Evolutionary conservation across 2,329 filamentous ascomycete genomes (phyloP), one percentile per base, ranked within the genome.

Genomic region (Colletotrichum cuscutae): DNA sequence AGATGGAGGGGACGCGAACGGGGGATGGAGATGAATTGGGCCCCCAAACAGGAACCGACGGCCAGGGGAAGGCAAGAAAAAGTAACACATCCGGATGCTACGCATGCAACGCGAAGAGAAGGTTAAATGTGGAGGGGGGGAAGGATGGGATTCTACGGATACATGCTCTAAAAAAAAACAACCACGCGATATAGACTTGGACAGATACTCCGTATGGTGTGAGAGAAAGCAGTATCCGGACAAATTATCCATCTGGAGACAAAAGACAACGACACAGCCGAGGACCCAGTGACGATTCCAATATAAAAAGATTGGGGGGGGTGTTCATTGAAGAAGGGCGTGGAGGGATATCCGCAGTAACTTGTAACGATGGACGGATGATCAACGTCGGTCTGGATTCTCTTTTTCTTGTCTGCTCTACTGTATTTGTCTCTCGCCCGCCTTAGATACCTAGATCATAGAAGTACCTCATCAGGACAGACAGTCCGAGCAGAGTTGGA

Each of bases 21-120:
- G 64, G 57, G 68, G 52, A 72, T 68, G 65, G 53, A 57, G 42
- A 69, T 53, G 69, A 68, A 63, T 64, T 69, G 46, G 58, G 58
- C 69, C 65, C 58, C 69, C 65, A 72, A 72, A 53, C 52, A 65
- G 65, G 64, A 68, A 46, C 49, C 52, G 53, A 64, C 22, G 15
- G 12, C 53, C 65, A 59, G 37, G 59, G 65, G 30, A 59, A 59
- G 3, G 53, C 30, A 62, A 68, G 42, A 60, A 54, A 68, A 49
- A 52, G 57, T 57, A 53, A 54, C 30, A 53, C 28, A 42, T 32
- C 24, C 28, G 28, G 42, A 35, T 26, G 49, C 42, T 24, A n/a
- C 35, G 15, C 35, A 49, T 46, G 42, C 54, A 58, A 35, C 32
- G n/a, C 15, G 37, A 59, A 68, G 64, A 68, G 64, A 62, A 60